Conservation (phyloP, 1,284 basidiomycete species). For the Ustilago nuda region DNA sequence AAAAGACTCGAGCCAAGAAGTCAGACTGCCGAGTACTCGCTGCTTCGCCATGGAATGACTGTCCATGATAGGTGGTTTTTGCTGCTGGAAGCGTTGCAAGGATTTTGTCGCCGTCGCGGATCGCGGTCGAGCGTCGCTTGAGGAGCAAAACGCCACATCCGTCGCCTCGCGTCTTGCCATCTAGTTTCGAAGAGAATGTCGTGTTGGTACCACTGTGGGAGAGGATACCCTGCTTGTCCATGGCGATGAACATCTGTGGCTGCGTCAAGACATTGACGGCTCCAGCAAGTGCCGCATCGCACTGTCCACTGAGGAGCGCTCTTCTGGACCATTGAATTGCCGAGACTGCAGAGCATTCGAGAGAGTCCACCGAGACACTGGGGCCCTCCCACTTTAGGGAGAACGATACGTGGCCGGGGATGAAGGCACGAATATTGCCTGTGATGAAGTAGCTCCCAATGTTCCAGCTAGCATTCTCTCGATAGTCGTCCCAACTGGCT, state of each 20-base stretch:
- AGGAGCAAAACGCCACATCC: constrained; percentile 50
- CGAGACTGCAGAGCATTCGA: constrained; percentile 42
- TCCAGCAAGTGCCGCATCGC: constrained; percentile 51
- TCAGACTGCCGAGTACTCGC: constrained; percentile 12
- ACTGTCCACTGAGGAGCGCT: constrained; percentile 46
- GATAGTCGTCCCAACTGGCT: constrained; percentile 54
- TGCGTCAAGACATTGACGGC: constrained; percentile 46
- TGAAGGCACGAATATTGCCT: constrained; percentile 55
- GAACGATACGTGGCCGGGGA: constrained; percentile 49
- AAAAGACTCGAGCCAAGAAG: constrained; percentile 23
- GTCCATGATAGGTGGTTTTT: constrained; percentile 24
- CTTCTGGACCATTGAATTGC: constrained; percentile 46
- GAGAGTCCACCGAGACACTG: constrained; percentile 42
- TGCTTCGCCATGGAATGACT: not conserved
- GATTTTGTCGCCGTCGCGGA: constrained; percentile 48
- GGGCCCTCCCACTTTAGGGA: constrained; percentile 48
- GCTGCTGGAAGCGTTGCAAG: constrained; percentile 42
- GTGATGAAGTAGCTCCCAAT: constrained; percentile 59
- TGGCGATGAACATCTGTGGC: constrained; percentile 54
- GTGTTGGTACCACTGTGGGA: constrained; percentile 36
- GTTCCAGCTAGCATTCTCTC: constrained; percentile 51
- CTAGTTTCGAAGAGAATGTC: constrained; percentile 36
- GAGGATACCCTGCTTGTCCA: constrained; percentile 51
- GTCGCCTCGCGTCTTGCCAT: constrained; percentile 53
- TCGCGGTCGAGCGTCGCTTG: constrained; percentile 50